A percentile compares a stretch with the other conserved stretches of the same genome.
These are phyloP conservation scores for Trametes cinnabarina DNA, from an alignment of 768 basidiomycete genomes.

Conservation along the genomic window DNA sequence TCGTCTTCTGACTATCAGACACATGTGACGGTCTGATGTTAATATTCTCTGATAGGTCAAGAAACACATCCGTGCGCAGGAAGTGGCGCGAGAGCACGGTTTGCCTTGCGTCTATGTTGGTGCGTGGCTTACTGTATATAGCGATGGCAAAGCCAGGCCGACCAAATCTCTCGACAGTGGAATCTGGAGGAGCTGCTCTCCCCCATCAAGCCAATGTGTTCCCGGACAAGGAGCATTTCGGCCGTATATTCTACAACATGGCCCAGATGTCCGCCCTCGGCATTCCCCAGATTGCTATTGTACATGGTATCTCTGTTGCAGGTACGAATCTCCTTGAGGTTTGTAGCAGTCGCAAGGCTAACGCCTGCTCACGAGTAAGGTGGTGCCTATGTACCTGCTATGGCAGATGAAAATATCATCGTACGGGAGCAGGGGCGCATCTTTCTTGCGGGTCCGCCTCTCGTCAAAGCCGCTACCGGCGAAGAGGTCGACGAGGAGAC, in stretches of 20 bases:
- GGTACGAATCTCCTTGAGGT: conserved; percentile 37
- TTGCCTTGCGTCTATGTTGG: conserved; percentile 92
- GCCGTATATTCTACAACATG: conserved; percentile 97
- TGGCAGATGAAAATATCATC: conserved; percentile 94
- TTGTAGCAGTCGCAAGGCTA: too few species aligned
- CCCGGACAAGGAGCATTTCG: conserved; percentile 94
- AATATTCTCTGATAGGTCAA: conserved; percentile 56
- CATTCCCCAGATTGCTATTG: conserved; percentile 89
- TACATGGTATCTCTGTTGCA: conserved; percentile 93
- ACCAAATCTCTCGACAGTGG: conserved; percentile 49
- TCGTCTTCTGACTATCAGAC: conserved; percentile 10
- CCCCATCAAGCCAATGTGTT: conserved; percentile 92
- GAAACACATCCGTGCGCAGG: conserved; percentile 93
- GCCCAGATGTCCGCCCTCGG: conserved; percentile 91
- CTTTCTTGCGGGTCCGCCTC: conserved; percentile 91
- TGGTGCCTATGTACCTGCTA: conserved; percentile 93
- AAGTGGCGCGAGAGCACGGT: conserved; percentile 88
- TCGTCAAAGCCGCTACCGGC: conserved; percentile 93
- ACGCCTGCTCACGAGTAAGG: conserved; percentile 39
- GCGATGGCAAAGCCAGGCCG: neutral
- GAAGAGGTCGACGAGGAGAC: conserved; percentile 92
- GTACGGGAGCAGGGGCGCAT: conserved; percentile 90
- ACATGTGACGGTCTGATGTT: neutral
- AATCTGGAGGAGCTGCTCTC: conserved; percentile 90
- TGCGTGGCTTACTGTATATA: conserved; percentile 34